These are phyloP conservation scores for Sarcocystis neurona DNA, from an alignment of 169 alveolate genomes.

Conservation along the genomic window DNA sequence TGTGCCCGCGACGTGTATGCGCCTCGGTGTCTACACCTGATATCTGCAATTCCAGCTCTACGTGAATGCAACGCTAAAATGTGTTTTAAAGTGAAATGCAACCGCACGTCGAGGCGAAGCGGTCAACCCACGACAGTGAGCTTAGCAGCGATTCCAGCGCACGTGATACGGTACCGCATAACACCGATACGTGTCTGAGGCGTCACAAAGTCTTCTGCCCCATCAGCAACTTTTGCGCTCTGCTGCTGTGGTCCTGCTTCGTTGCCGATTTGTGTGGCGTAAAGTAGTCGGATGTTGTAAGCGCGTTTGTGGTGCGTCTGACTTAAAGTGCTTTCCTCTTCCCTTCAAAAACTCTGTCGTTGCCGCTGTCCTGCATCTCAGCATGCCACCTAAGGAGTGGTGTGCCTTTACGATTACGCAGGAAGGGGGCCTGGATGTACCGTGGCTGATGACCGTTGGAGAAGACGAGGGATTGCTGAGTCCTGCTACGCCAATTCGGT, in stretches of 20 bases:
- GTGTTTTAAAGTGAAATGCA: not conserved
- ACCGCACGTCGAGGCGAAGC: not conserved
- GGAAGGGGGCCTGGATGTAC: constrained; percentile 50
- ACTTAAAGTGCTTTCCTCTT: not conserved
- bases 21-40: not conserved
- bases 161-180: not conserved
- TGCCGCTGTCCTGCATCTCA: not conserved
- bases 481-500: constrained; percentile 28
- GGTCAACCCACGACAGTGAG: not conserved
- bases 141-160: not conserved
- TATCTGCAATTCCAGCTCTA: not conserved
- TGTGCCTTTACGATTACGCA: not conserved
- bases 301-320: not conserved
- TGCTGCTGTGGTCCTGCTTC: not conserved
- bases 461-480: constrained; percentile 35
- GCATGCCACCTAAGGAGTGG: too few species aligned
- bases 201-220: not conserved
- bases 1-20: not conserved
- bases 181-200: not conserved
- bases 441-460: constrained; percentile 59
- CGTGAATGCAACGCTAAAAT: not conserved
- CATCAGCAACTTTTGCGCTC: not conserved
- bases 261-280: not conserved
- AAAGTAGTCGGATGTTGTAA: too few species aligned
- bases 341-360: not conserved